Evolutionary conservation across 768 basidiomycete species (phyloP).

Genomic region (Paxillus rubicundulus): DNA sequence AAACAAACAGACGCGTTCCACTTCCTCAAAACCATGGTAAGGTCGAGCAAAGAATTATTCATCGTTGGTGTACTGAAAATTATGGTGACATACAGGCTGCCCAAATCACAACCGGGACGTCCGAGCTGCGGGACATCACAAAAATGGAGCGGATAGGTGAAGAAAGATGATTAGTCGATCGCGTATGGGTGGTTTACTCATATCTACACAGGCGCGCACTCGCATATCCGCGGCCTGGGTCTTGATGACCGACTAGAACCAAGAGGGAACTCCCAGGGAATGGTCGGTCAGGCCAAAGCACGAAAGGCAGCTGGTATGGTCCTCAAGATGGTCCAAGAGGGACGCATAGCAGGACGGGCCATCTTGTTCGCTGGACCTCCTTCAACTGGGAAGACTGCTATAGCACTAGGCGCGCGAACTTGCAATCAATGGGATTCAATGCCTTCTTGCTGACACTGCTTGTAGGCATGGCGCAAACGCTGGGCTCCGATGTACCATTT

Average conservation of each 20-base stretch:
- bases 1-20: slow-evolving; percentile 34
- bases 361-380: slow-evolving; percentile 98
- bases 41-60: background rate
- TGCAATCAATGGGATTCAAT: background rate
- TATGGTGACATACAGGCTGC: slow-evolving; percentile 44
- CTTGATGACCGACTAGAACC: slow-evolving; percentile 92
- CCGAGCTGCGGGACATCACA: slow-evolving; percentile 81
- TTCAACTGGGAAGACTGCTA: slow-evolving; percentile 96
- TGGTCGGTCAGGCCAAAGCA: slow-evolving; percentile 96
- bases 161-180: slow-evolving; percentile 8
- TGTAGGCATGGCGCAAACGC: slow-evolving; percentile 91
- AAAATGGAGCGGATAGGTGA: slow-evolving; percentile 92
- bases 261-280: slow-evolving; percentile 84
- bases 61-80: slow-evolving; percentile 1
- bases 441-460: background rate
- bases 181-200: background rate
- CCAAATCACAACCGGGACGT: slow-evolving; percentile 74
- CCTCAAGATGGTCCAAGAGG: slow-evolving; percentile 97
- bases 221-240: slow-evolving; percentile 94
- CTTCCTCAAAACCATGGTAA: slow-evolving; percentile 28
- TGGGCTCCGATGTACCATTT: slow-evolving; percentile 94
- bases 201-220: slow-evolving; percentile 66
- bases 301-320: slow-evolving; percentile 98
- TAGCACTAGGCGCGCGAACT: slow-evolving; percentile 78
- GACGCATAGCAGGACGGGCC: slow-evolving; percentile 90